These are phyloP conservation scores for Hypoxylon intermedium DNA, from an alignment of 495 filamentous ascomycete species.

Conservation along the genomic window DNA sequence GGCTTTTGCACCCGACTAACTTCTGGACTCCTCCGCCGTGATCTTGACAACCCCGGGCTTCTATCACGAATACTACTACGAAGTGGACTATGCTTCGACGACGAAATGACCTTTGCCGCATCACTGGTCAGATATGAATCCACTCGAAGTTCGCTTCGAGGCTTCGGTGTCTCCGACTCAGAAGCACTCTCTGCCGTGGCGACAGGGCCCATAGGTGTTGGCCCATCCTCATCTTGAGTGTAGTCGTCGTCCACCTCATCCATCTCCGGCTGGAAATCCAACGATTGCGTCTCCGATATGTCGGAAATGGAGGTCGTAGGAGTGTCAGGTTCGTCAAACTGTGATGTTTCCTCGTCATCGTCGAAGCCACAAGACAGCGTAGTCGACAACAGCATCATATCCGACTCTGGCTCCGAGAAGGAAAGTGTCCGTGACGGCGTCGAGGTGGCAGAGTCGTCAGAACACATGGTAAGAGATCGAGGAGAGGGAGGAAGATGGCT, in stretches of 20 bases:
- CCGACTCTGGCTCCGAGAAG: slow-evolving; percentile 55
- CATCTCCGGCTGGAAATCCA: slow-evolving; percentile 25
- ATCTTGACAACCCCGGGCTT: slow-evolving; percentile 41
- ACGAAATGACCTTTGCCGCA: slow-evolving; percentile 25
- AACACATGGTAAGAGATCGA: slow-evolving; percentile 57
- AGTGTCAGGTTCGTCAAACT: slow-evolving; percentile 44
- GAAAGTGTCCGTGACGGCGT: slow-evolving; percentile 53
- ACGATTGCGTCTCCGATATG: slow-evolving; percentile 39
- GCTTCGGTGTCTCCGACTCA: slow-evolving; percentile 51
- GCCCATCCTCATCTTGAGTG: slow-evolving; percentile 17
- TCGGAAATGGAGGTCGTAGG: slow-evolving; percentile 47
- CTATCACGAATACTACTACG: slow-evolving; percentile 28
- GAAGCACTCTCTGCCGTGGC: slow-evolving; percentile 7
- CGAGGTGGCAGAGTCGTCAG: slow-evolving; percentile 49
- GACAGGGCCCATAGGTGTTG: slow-evolving; percentile 1
- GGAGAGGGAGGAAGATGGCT: slow-evolving; percentile 52
- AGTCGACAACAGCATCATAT: slow-evolving; percentile 37
- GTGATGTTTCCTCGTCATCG: slow-evolving; percentile 44
- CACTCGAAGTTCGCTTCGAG: slow-evolving; percentile 42
- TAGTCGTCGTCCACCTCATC: slow-evolving; percentile 14
- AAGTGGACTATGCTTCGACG: slow-evolving; percentile 34
- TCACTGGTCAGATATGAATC: slow-evolving; percentile 42
- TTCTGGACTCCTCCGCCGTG: slow-evolving; percentile 48
- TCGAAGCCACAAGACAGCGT: slow-evolving; percentile 38
- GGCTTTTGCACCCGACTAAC: slow-evolving; percentile 52